Evolutionary conservation across 2,329 filamentous ascomycete genomes (phyloP).

Genomic region (Aspergillus sp.): DNA sequence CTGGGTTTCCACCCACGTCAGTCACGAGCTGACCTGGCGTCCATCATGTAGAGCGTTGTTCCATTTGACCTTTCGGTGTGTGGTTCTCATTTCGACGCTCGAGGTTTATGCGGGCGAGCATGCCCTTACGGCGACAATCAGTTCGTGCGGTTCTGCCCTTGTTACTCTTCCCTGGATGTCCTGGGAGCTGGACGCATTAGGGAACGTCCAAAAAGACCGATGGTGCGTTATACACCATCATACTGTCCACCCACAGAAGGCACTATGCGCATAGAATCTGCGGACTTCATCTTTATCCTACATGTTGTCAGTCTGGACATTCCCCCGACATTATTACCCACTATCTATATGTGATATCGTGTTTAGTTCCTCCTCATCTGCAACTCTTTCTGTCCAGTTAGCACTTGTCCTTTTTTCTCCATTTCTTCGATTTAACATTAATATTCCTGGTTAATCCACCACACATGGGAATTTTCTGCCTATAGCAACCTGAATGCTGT

Average conservation of each 20-base stretch:
- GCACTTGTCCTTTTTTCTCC: neutral
- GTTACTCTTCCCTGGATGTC: neutral
- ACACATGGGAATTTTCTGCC: neutral
- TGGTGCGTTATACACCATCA: neutral
- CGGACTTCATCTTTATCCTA: neutral
- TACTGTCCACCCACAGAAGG: neutral
- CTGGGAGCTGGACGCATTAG: neutral
- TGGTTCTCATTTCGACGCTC: constrained; percentile 5
- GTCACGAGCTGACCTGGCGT: neutral
- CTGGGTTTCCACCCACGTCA: neutral
- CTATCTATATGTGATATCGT: neutral
- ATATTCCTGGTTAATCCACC: no score
- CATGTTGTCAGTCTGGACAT: neutral
- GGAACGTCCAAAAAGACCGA: neutral
- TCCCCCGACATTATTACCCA: neutral
- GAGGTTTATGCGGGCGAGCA: neutral
- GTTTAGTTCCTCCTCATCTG: neutral
- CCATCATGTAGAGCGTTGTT: neutral
- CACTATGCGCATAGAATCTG: neutral
- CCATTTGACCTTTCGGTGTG: neutral
- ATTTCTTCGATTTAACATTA: neutral
- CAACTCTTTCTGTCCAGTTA: no score
- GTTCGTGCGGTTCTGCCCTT: neutral
- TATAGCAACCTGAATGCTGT: neutral
- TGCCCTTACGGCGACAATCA: neutral